Evolutionary conservation across 148 eudicot species (phyloP), one percentile per base, ranked within the genome.

Genomic region (Chenopodium formosanum): DNA sequence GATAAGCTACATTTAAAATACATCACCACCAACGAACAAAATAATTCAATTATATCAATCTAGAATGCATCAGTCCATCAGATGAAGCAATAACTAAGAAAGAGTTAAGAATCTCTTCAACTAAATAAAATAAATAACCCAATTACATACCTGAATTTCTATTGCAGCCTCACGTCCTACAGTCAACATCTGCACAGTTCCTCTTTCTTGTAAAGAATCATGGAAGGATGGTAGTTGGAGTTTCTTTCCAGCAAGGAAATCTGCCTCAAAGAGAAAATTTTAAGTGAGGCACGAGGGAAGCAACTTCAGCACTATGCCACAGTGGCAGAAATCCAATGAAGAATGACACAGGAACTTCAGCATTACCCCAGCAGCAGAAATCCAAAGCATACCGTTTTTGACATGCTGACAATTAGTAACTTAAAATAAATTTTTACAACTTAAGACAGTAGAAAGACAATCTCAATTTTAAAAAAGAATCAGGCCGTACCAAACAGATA

Each of bases 281-380:
- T 81, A 81, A 60, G 86, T 90, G 89, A 91, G 90, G 89, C 82
- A 84, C 76, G 82, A 85, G 76, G 85, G 89, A 84, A 85, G 90
- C 85, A 88, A 84, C 88, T 84, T 92, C 88, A 88, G 87, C 91
- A 88, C 86, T 83, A 91, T 87, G 81, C 91, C 88, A 84, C 86
- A 89, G 88, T 67, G 82, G 89, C 88, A 91, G 85, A 89, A 87
- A 88, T 88, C 84, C 88, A 88, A 88, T 77, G 88, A 86, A 89
- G 91, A 85, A 85, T 85, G 88, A 90, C 82, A 88, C 85, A 83
- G 93, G 90, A 89, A 88, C 90, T 89, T 88, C 92, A 90, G 94
- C 93, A 89, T 92, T 93, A 94, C 98, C 97, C 91, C 97, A 91
- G 98, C 99, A 94, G 92, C 98, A 94, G 86, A 88, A 90, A 81